These are phyloP conservation scores for Termitomyces sp. DNA, from an alignment of 768 basidiomycete species.

Conservation along the genomic window DNA sequence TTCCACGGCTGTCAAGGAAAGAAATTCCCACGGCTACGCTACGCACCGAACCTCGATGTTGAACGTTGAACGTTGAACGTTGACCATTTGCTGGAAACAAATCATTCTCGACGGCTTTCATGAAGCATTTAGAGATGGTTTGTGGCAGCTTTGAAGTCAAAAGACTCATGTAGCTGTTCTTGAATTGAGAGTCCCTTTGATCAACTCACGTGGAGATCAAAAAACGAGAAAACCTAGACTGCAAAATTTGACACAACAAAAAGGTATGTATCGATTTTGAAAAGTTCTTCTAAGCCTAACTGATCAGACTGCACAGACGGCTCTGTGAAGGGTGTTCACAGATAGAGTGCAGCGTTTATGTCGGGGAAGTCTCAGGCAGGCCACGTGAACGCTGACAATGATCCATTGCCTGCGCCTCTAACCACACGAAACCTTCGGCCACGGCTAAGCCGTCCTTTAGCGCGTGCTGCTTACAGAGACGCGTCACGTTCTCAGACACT, in stretches of 20 bases:
- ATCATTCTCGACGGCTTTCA: background rate
- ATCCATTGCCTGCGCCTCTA: slow-evolving; percentile 11
- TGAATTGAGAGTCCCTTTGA: background rate
- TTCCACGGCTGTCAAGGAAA: background rate
- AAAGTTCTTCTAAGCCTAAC: background rate
- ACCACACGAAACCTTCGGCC: slow-evolving; percentile 13
- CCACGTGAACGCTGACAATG: slow-evolving; percentile 12
- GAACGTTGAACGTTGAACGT: too few relatives aligned
- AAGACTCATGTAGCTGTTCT: background rate
- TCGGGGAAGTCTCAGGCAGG: slow-evolving; percentile 11
- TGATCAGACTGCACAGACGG: background rate
- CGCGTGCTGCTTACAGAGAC: background rate
- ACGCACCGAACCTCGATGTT: background rate
- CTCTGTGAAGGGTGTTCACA: slow-evolving; percentile 2
- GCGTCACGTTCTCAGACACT: background rate
- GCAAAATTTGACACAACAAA: background rate
- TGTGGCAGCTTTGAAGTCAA: background rate
- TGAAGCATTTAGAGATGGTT: background rate
- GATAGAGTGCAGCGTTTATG: slow-evolving; percentile 3
- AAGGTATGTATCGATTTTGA: background rate
- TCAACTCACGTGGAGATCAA: slow-evolving; percentile 4
- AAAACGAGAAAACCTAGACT: background rate
- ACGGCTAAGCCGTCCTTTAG: slow-evolving; percentile 1
- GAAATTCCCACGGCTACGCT: background rate
- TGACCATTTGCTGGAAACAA: background rate